Base-by-base conservation (phyloP, 208 protist species). In the Trypanosoma theileri region DNA sequence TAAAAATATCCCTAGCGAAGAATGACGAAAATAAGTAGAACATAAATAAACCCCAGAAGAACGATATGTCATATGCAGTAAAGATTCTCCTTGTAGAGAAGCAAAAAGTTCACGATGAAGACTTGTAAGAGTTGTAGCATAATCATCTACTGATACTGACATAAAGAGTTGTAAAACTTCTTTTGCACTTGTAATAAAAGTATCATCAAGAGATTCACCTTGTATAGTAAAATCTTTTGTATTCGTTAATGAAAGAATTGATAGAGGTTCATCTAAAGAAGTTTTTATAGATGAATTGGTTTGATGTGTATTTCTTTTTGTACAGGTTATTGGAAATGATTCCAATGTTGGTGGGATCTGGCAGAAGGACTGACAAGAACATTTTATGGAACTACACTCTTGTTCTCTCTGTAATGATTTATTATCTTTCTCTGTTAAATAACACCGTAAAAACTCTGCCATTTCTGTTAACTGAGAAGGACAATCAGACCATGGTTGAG, bases 51-150 rank as follows among this genome's bases (percentile, higher is more conserved):
- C 53, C 46, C 71, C 51, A 48, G 69, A 71, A 41, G 66, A 73
- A 63, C 71, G 60, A 21, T 77, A 56, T 17, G 73, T 66, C 3
- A 75, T 64, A 22, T 71, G 62, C 24, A 69, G 45, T 48, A 89
- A 60, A 57, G 83, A 75, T 41, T 85, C 64, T n/a, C 69, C 65
- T 4, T 77, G 72, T 48, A 89, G 76, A 9, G 72, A 46, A 16
- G 41, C 48, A 55, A 89, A 81, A 48, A 89, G 75, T 24, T 62
- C 57, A 44, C 77, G 72, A 53, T 86, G 84, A 19, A 79, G 66
- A 42, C 75, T 70, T 12, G 80, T 86, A 42, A 89, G 65, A 3
- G 73, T 70, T 10, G 24, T 71, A 53, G 85, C 80, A 68, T 89
- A 85, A 19, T 74, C 71, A 35, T 82, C 75, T 24, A 81, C 71